Percentiles rank a stretch among this genome's conserved stretches.
phyloP scores from a whole-genome alignment of 2,329 filamentous ascomycete genomes.

The Ascochyta pisi region DNA sequence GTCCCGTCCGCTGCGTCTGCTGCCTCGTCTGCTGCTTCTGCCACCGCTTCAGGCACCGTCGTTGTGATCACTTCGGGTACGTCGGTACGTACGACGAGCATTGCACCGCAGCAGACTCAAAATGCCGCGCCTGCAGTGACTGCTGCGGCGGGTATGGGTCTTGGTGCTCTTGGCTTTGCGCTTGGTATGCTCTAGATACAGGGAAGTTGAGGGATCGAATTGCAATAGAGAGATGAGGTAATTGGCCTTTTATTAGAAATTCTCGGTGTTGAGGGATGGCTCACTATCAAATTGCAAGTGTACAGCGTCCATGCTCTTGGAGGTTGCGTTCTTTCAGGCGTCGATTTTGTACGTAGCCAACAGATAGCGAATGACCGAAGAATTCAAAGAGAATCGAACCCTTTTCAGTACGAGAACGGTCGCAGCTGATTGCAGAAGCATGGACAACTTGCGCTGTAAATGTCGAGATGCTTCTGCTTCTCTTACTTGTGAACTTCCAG shows the following conservation, averaged over 20 bases:
- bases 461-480: too few relatives aligned
- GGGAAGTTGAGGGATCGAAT: not conserved
- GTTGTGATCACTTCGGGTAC: constrained; percentile 17
- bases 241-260: too few relatives aligned
- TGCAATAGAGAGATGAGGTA: not conserved
- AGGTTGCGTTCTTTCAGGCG: not conserved
- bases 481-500: not conserved
- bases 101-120: constrained; percentile 1
- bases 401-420: too few relatives aligned
- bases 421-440: too few relatives aligned
- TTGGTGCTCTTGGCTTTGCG: constrained; percentile 29
- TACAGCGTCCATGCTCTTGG: not conserved
- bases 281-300: not conserved
- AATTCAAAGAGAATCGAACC: too few relatives aligned
- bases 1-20: constrained; percentile 11
- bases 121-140: constrained; percentile 23
- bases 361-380: not conserved
- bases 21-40: not conserved
- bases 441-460: too few relatives aligned
- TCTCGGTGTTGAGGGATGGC: not conserved
- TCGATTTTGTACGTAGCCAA: not conserved
- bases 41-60: constrained; percentile 1
- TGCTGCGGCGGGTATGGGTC: constrained; percentile 27
- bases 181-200: constrained; percentile 26
- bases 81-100: constrained; percentile 6